Percentiles rank a stretch among this genome's conserved stretches.
These are phyloP conservation scores for Dissophora ornata DNA, from an alignment of 192 early-diverging fungal species.

Conservation along the genomic window DNA sequence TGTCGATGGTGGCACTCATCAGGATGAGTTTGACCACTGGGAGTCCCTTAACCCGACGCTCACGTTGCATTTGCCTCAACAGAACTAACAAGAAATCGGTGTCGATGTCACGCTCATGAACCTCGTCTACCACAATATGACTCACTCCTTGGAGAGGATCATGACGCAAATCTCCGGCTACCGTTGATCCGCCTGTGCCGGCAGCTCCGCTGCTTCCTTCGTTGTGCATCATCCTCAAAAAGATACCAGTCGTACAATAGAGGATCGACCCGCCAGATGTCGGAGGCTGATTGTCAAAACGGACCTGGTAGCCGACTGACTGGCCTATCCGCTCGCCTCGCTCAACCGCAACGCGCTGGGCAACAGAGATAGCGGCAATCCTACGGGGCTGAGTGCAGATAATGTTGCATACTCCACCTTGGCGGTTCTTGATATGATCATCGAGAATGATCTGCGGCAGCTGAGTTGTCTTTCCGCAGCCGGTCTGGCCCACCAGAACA, in stretches of 20 bases:
- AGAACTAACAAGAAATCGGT: conserved; percentile 59
- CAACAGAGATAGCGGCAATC: conserved; percentile 81
- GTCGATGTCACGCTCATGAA: conserved; percentile 65
- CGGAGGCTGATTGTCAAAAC: conserved; percentile 55
- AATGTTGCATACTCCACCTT: conserved; percentile 58
- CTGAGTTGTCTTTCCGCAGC: conserved; percentile 73
- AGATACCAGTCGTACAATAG: conserved; percentile 78
- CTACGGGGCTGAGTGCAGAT: conserved; percentile 74
- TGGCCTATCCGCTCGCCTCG: conserved; percentile 56
- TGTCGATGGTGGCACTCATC: conserved; percentile 67
- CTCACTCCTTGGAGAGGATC: conserved; percentile 69
- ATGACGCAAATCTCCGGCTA: conserved; percentile 27
- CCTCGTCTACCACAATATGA: conserved; percentile 67
- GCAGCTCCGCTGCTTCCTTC: conserved; percentile 22
- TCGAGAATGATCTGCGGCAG: conserved; percentile 79
- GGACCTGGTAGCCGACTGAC: conserved; percentile 59
- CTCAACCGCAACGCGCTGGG: conserved; percentile 65
- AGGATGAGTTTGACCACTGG: conserved; percentile 60
- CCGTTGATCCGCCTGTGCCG: not conserved
- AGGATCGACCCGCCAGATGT: conserved; percentile 54
- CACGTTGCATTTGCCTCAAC: conserved; percentile 58
- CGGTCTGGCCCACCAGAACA: conserved; percentile 62
- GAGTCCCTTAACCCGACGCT: conserved; percentile 55
- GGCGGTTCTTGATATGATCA: conserved; percentile 50
- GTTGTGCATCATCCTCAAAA: conserved; percentile 69